Base-by-base conservation (phyloP, 1,139 yeast genomes). In the Scheffersomyces lignicola region DNA sequence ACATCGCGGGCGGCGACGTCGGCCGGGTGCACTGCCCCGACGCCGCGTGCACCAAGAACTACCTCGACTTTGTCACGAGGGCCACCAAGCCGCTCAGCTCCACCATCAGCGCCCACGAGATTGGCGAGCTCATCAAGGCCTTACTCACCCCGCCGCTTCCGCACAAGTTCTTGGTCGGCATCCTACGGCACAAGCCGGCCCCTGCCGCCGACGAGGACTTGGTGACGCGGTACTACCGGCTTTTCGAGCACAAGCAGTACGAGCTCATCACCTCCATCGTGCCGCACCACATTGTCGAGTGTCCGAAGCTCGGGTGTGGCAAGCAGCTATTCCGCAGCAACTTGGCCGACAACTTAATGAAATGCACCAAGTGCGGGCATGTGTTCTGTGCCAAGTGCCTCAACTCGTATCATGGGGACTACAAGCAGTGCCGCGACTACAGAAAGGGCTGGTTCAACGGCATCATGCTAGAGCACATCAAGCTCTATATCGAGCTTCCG, bases 341-440 rank as follows among this genome's bases (percentile, higher is more conserved):
- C 41, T 56, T 71, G n/a, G 73, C 69, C 35, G 78, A 75, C 11
- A 58, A 69, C n/a, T 57, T 82, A 41, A 69, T 79, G 7, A 64
- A 73, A 12, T 82, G 90, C 45, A 60, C 68, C 0, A 45, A 52
- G 7, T 82, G 88, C 51, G 54, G 60, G 10, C 67, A 73, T 48
- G 82, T 84, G 2, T 82, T 79, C 48, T 82, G 89, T 49, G 65
- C 67, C 41, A 68, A 66, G 23, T 82, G 89, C 52, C 56, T 67
- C 10, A 79, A 75, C 42, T 76, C 85, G 2, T 81, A 85, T 82
- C 90, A 82, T 55, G 85, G 86, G 2, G 58, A 70, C 13, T 69
- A 63, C 37, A 71, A 73, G 35, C 48, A 54, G 17, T 79, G 85
- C 49, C 64, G 3, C n/a, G 3, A 7, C n/a, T 8, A 4, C 6